Evolutionary conservation across 257 asterid genomes (phyloP).

Genomic region (Orobanche coerulescens): DNA sequence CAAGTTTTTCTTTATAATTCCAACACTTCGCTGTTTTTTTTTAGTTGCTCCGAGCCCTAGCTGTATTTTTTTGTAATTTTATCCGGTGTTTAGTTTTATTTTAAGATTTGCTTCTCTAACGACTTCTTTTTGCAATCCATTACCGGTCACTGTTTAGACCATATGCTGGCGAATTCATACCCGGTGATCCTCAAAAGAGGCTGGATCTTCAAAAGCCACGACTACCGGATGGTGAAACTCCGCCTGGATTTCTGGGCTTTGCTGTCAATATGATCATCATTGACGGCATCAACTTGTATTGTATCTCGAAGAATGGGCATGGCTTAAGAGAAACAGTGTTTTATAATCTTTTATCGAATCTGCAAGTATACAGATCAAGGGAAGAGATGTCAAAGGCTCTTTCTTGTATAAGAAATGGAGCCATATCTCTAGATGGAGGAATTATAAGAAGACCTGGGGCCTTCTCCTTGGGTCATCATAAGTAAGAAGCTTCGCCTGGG

Average conservation of each 20-base stretch:
- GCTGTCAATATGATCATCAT: constrained; percentile 86
- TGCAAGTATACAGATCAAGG: constrained; percentile 82
- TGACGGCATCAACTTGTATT: constrained; percentile 38
- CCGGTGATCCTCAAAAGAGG: constrained; percentile 64
- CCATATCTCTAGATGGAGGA: constrained; percentile 94
- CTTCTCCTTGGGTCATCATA: constrained; percentile 35
- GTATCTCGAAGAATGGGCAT: constrained; percentile 34
- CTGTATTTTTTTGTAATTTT: not conserved
- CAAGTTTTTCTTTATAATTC: not conserved
- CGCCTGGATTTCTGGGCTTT: constrained; percentile 81
- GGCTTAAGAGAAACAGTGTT: constrained; percentile 82
- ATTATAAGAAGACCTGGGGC: constrained; percentile 43
- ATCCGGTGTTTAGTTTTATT: not conserved
- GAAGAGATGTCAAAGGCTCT: constrained; percentile 67
- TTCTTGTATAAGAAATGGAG: constrained; percentile 46
- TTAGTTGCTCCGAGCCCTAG: not conserved
- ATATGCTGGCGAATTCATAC: constrained; percentile 49
- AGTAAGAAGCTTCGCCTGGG: constrained; percentile 36
- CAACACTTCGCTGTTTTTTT: not conserved
- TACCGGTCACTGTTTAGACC: constrained; percentile 45
- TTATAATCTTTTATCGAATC: constrained; percentile 56
- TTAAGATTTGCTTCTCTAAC: not conserved
- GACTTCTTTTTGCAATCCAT: constrained; percentile 6
- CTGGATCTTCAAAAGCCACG: constrained; percentile 63
- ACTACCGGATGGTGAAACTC: constrained; percentile 52